A percentile compares a stretch with the other conserved stretches of the same genome.
These are phyloP conservation scores for Lecanicillium sp. DNA, from an alignment of 2,329 filamentous ascomycete genomes.

Conservation along the genomic window DNA sequence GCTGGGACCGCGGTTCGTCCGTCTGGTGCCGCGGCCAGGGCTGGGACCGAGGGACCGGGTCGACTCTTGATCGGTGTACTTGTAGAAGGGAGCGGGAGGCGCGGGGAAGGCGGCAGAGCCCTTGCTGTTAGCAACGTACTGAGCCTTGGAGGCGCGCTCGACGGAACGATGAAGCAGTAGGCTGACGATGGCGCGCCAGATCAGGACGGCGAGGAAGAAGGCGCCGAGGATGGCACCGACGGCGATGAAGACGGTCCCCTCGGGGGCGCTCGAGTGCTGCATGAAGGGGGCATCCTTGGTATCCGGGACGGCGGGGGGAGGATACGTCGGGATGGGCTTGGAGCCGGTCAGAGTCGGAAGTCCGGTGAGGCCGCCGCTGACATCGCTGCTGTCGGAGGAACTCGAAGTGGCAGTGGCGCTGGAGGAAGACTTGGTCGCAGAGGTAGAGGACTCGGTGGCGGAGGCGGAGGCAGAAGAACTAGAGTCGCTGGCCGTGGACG, in stretches of 20 bases:
- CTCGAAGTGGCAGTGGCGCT: background rate
- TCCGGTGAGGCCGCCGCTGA: constrained; percentile 21
- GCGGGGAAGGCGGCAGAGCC: constrained; percentile 45
- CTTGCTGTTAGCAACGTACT: constrained; percentile 66
- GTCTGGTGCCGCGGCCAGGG: constrained; percentile 44
- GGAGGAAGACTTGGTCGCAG: background rate
- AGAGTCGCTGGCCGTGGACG: no score
- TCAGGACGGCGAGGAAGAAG: constrained; percentile 71
- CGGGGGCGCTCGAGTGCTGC: constrained; percentile 76
- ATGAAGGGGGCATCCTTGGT: constrained; percentile 85
- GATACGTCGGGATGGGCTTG: constrained; percentile 49
- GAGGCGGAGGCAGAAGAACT: background rate
- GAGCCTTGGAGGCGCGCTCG: constrained; percentile 72
- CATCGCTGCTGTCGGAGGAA: background rate
- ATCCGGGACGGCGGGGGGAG: constrained; percentile 71
- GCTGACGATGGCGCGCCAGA: constrained; percentile 82
- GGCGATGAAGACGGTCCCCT: constrained; percentile 93
- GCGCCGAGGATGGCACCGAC: constrained; percentile 85
- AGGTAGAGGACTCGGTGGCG: background rate
- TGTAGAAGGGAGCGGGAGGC: constrained; percentile 56
- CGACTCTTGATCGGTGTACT: constrained; percentile 55
- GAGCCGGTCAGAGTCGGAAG: constrained; percentile 38
- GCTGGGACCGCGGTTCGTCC: constrained; percentile 45
- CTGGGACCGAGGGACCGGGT: constrained; percentile 44
- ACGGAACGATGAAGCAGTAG: constrained; percentile 91